These are phyloP conservation scores for Gelatoporia subvermispora DNA, from an alignment of 768 basidiomycete species.

Conservation along the genomic window DNA sequence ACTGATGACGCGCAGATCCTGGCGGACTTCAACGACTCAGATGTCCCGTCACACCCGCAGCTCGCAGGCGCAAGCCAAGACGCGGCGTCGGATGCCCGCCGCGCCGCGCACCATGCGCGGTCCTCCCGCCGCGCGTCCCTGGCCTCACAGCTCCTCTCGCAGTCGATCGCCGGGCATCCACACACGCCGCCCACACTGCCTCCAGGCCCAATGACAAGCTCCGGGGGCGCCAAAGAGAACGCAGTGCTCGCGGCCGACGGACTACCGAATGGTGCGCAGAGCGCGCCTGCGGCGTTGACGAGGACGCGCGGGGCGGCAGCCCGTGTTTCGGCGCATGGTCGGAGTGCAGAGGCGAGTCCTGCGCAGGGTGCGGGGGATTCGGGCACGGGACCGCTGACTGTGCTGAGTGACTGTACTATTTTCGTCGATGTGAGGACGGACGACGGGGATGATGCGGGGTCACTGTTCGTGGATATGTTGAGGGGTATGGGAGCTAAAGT, in stretches of 20 bases:
- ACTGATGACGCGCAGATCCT: not conserved
- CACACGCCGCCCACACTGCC: slow-evolving; percentile 28
- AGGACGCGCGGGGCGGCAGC: slow-evolving; percentile 4
- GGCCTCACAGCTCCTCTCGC: slow-evolving; percentile 56
- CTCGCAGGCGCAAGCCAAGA: slow-evolving; percentile 4
- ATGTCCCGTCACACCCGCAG: not conserved
- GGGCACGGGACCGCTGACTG: slow-evolving; percentile 31
- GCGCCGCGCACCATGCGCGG: slow-evolving; percentile 6
- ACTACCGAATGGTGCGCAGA: slow-evolving; percentile 5
- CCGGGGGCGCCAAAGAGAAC: slow-evolving; percentile 14
- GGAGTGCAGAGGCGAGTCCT: slow-evolving; percentile 18
- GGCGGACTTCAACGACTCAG: slow-evolving; percentile 3
- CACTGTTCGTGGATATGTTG: slow-evolving; percentile 80
- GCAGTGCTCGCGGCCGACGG: too few relatives aligned
- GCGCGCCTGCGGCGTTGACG: slow-evolving; percentile 11
- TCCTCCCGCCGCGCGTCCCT: slow-evolving; percentile 50
- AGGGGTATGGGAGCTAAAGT: slow-evolving; percentile 78
- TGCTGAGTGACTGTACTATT: slow-evolving; percentile 69
- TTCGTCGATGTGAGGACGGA: slow-evolving; percentile 79
- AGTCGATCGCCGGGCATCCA: slow-evolving; percentile 53
- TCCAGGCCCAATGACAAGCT: slow-evolving; percentile 3
- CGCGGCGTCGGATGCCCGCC: slow-evolving; percentile 1
- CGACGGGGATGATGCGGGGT: slow-evolving; percentile 76
- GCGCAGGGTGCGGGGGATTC: slow-evolving; percentile 25
- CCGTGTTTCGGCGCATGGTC: slow-evolving; percentile 6